Evolutionary conservation across 805 yeast genomes (phyloP).

Genomic region (Candida boleticola): DNA sequence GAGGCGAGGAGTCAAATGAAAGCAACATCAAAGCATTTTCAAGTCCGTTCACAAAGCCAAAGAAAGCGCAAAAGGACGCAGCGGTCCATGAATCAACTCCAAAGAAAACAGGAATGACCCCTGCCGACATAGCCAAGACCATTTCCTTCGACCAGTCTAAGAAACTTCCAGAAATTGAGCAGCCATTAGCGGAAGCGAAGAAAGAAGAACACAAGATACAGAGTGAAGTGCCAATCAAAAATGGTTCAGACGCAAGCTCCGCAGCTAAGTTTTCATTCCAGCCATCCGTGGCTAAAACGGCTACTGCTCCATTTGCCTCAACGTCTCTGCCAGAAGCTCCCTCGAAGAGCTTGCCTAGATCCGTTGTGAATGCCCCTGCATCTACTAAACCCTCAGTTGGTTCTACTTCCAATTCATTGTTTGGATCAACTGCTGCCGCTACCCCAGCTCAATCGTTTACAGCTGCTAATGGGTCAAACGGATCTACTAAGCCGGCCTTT

Average conservation of each 20-base stretch:
- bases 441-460: background rate
- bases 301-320: too few species aligned
- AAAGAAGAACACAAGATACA: background rate
- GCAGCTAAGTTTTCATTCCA: background rate
- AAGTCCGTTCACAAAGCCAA: constrained; percentile 17
- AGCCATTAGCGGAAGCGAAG: constrained; percentile 1
- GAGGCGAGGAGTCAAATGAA: constrained; percentile 9
- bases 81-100: constrained; percentile 2
- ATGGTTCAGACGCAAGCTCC: background rate
- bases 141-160: constrained; percentile 32
- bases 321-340: background rate
- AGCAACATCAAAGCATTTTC: constrained; percentile 38
- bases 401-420: background rate
- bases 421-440: background rate
- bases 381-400: background rate
- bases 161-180: constrained; percentile 14
- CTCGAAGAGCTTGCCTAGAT: background rate
- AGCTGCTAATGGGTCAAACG: background rate
- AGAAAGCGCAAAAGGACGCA: constrained; percentile 5
- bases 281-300: background rate
- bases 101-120: constrained; percentile 20
- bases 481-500: background rate
- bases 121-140: constrained; percentile 37
- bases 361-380: background rate
- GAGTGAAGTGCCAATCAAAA: background rate